Conservation (phyloP, 1,284 basidiomycete species). For the Ceratobasidium sp. region DNA sequence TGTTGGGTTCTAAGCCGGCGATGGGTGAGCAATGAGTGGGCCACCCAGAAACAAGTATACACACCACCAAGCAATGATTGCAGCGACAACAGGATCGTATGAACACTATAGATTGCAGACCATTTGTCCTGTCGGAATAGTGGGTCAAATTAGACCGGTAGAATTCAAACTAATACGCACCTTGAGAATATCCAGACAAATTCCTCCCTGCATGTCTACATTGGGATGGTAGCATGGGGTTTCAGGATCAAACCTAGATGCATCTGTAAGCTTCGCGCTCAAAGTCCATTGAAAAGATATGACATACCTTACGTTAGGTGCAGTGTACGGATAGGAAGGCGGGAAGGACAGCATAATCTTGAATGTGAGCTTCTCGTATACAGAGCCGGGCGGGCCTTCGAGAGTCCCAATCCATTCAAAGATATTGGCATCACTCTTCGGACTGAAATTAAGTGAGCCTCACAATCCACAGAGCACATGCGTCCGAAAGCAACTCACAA, state of each 20-base stretch:
- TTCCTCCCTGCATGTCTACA: constrained; percentile 75
- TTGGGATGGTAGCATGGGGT: constrained; percentile 88
- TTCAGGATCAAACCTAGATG: constrained; percentile 57
- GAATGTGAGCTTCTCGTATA: constrained; percentile 78
- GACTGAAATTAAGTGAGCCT: constrained; percentile 57
- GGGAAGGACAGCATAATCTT: constrained; percentile 83
- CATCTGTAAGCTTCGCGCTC: neutral
- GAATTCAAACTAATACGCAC: constrained; percentile 49
- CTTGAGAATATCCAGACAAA: constrained; percentile 85
- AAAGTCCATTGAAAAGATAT: constrained; percentile 43
- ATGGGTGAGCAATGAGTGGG: neutral
- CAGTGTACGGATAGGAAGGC: constrained; percentile 81
- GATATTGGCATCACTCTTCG: constrained; percentile 79
- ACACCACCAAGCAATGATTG: constrained; percentile 83
- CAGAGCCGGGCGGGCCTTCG: constrained; percentile 76
- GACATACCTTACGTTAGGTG: constrained; percentile 68
- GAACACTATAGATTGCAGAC: constrained; percentile 89
- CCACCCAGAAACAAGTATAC: constrained; percentile 44
- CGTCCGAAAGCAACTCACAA: constrained; percentile 54
- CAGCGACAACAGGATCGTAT: constrained; percentile 84
- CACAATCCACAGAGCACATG: constrained; percentile 11
- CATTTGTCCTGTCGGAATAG: constrained; percentile 76
- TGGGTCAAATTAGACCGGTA: neutral
- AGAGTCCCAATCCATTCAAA: constrained; percentile 87
- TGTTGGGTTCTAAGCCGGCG: constrained; percentile 75